Evolutionary conservation across 2,329 filamentous ascomycete species (phyloP), one percentile per base, ranked within the genome.

Genomic region (Purpureocillium takamizusanense): DNA sequence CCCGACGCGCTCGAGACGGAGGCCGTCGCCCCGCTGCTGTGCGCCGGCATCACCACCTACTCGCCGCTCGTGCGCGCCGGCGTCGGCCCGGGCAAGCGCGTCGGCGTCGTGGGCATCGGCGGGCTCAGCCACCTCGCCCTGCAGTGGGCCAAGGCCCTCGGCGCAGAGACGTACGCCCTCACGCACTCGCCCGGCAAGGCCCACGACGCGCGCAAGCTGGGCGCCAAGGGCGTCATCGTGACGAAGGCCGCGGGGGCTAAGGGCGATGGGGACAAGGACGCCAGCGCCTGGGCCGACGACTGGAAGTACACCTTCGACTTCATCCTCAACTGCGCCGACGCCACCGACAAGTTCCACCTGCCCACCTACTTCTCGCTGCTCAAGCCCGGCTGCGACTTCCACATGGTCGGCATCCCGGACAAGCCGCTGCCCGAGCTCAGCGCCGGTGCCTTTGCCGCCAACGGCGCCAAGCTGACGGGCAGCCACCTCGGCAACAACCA

Each of bases 41-140:
- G 86, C 53, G 86, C 78, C 2, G 86, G 86, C 2, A 70, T 90
- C 37, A 92, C 86, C 0, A 73, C 81, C 0, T 92, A 75, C 54
- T 73, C 74, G 4, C 85, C 86, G 0, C 60, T 92, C 13, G 71
- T 72, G 36, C 71, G 80, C 21, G 78, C 83, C 28, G 76, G 75
- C 2, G 71, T 76, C 27, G 84, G 84, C 0, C 79, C 81, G 0
- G 84, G 83, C 4, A 85, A 83, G 57, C 69, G 62, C 4, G 81
- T 90, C 0, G 84, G 78, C 0, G 74, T 90, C 38, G 66, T 86
- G 11, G 83, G 84, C 7, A 67, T 89, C 11, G 84, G 84, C 7
- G 83, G 84, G 0, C 60, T 88, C 0, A 83, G 84, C 0, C 83
- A 90, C 54, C 77, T 88, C 46, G 85, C 75, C 1, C 56, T 90